Conservation (phyloP, 2,329 filamentous ascomycete species). For the Colletotrichum plurivorum region DNA sequence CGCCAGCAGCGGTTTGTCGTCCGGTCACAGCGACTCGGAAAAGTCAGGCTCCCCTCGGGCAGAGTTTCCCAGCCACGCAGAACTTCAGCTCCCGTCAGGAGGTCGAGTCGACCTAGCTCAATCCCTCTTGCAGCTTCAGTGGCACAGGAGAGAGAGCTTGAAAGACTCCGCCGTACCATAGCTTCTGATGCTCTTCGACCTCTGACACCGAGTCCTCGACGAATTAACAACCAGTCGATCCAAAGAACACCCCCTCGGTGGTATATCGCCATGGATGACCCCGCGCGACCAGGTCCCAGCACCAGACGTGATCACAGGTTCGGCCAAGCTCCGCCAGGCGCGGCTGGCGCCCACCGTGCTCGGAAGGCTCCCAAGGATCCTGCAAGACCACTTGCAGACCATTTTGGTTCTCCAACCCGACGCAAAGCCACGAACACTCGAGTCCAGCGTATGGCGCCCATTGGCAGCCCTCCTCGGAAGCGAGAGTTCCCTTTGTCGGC, state of each 20-base stretch:
- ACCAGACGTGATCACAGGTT: background rate
- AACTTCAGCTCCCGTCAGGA: background rate
- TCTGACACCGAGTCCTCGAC: slow-evolving; percentile 3
- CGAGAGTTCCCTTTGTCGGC: slow-evolving; percentile 2
- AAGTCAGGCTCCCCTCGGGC: slow-evolving; percentile 50
- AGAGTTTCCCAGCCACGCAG: slow-evolving; percentile 6
- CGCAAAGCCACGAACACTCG: background rate
- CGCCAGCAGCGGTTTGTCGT: slow-evolving; percentile 54
- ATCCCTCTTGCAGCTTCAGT: background rate
- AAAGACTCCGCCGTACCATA: slow-evolving; percentile 22
- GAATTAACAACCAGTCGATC: slow-evolving; percentile 8
- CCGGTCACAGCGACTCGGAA: slow-evolving; percentile 50
- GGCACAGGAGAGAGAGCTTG: slow-evolving; percentile 13
- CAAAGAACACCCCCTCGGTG: slow-evolving; percentile 21
- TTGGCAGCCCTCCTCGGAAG: background rate
- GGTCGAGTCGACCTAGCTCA: background rate
- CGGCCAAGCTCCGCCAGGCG: background rate
- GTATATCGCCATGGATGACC: slow-evolving; percentile 20
- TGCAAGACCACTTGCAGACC: slow-evolving; percentile 10
- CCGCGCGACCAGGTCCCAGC: background rate
- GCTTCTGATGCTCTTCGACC: slow-evolving; percentile 29
- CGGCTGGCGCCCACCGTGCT: background rate
- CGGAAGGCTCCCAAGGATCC: background rate
- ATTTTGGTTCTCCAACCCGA: slow-evolving; percentile 23
- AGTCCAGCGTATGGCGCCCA: background rate